These are phyloP conservation scores for Boletellus deceptivus DNA, from an alignment of 1,284 basidiomycete species.

Conservation along the genomic window DNA sequence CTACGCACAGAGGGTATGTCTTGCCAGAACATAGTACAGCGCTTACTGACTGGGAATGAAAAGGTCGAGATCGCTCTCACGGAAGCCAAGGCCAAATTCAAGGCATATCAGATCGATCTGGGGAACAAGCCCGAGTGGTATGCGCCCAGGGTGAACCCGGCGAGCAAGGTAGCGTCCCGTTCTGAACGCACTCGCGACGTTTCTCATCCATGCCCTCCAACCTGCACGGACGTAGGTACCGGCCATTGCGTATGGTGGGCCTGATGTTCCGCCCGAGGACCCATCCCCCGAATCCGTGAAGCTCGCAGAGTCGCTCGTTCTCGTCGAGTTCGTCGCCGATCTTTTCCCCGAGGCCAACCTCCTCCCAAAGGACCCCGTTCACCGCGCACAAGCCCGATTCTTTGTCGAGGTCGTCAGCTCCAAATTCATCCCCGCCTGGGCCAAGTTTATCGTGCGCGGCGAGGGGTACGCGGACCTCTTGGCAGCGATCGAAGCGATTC, in stretches of 20 bases:
- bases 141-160: conserved; percentile 57
- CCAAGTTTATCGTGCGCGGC: conserved; percentile 39
- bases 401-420: conserved; percentile 42
- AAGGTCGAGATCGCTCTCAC: conserved; percentile 58
- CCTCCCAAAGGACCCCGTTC: conserved; percentile 43
- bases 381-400: conserved; percentile 42
- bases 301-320: conserved; percentile 45
- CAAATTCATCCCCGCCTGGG: conserved; percentile 40
- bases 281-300: conserved; percentile 45
- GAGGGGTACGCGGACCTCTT: conserved; percentile 43
- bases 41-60: neutral
- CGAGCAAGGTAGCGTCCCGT: conserved; percentile 47
- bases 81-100: conserved; percentile 50
- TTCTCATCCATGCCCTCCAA: no score
- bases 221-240: no score
- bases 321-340: conserved; percentile 47
- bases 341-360: conserved; percentile 40
- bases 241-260: conserved; percentile 38
- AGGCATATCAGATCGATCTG: conserved; percentile 53
- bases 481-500: conserved; percentile 40
- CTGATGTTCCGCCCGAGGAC: conserved; percentile 37
- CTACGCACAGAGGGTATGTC: conserved; percentile 12
- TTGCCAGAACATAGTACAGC: conserved; percentile 21
- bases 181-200: no score
- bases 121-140: conserved; percentile 67